Evolutionary conservation across 2,329 filamentous ascomycete species (phyloP).

Genomic region (Cercospora brassicicola): DNA sequence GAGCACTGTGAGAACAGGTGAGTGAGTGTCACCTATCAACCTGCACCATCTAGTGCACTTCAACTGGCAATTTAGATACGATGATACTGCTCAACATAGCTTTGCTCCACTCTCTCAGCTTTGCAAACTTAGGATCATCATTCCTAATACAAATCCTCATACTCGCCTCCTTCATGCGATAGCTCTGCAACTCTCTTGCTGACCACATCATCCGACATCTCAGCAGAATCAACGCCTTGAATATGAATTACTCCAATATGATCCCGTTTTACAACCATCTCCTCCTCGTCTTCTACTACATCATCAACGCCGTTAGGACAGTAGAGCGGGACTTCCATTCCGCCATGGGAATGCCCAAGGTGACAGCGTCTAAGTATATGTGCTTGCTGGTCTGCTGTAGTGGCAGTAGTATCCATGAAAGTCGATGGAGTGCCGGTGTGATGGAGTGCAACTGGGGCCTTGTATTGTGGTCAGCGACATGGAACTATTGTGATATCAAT

Average conservation of each 20-base stretch:
- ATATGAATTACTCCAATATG: not conserved
- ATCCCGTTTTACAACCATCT: not conserved
- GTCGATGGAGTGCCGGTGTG: not conserved
- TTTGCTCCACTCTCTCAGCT: not conserved
- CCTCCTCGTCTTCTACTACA: not conserved
- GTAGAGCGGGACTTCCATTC: not conserved
- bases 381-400: not conserved
- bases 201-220: not conserved
- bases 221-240: not conserved
- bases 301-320: not conserved
- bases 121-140: too few relatives aligned
- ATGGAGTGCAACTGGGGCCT: not conserved
- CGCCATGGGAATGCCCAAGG: not conserved
- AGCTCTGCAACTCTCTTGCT: not conserved
- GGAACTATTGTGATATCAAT: too few relatives aligned
- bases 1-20: too few relatives aligned
- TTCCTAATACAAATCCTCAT: too few relatives aligned
- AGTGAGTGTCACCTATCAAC: not conserved
- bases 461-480: not conserved
- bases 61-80: not conserved
- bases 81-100: not conserved
- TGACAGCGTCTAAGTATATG: not conserved
- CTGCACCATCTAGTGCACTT: not conserved
- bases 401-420: not conserved
- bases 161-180: not conserved